Percentiles rank a stretch among this genome's conserved stretches.
Conservation (phyloP, 371 early-diverging fungal genomes). For the Circinella minor region DNA sequence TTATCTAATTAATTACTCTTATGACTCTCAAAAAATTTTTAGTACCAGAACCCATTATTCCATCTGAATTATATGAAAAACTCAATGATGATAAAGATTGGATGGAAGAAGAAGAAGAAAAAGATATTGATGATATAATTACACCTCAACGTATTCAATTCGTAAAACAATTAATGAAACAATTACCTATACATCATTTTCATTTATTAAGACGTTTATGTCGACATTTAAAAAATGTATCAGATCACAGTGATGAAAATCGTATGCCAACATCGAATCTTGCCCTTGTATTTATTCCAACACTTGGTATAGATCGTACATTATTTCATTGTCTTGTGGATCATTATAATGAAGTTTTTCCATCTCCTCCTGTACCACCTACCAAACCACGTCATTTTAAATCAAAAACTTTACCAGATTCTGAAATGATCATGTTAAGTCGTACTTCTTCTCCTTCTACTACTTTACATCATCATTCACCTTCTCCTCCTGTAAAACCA, state of each 20-base stretch:
- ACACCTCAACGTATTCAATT: constrained; percentile 27
- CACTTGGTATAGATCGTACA: constrained; percentile 72
- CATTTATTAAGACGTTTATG: constrained; percentile 61
- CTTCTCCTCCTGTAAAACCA: constrained; percentile 38
- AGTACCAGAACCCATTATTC: constrained; percentile 55
- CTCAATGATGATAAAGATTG: constrained; percentile 17
- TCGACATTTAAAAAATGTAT: constrained; percentile 72
- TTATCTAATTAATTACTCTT: too few species aligned
- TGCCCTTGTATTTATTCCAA: constrained; percentile 83
- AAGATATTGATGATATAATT: constrained; percentile 16
- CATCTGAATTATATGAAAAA: constrained; percentile 29
- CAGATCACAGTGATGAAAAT: constrained; percentile 61
- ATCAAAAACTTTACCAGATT: constrained; percentile 37
- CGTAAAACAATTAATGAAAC: constrained; percentile 42
- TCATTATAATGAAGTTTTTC: constrained; percentile 21
- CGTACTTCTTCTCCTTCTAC: constrained; percentile 24
- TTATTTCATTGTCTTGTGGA: constrained; percentile 67
- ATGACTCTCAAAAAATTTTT: too few species aligned
- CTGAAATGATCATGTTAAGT: not conserved
- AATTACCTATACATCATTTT: constrained; percentile 61
- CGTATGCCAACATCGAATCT: constrained; percentile 84
- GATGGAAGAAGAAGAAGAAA: too few species aligned
- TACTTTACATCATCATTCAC: not conserved
- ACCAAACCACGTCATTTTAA: constrained; percentile 36
- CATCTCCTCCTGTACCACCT: constrained; percentile 37